Evolutionary conservation across 225 moss, liverwort and hornwort genomes (phyloP), one percentile per base, ranked within the genome.

Genomic region (Sphagnum tenellum): DNA sequence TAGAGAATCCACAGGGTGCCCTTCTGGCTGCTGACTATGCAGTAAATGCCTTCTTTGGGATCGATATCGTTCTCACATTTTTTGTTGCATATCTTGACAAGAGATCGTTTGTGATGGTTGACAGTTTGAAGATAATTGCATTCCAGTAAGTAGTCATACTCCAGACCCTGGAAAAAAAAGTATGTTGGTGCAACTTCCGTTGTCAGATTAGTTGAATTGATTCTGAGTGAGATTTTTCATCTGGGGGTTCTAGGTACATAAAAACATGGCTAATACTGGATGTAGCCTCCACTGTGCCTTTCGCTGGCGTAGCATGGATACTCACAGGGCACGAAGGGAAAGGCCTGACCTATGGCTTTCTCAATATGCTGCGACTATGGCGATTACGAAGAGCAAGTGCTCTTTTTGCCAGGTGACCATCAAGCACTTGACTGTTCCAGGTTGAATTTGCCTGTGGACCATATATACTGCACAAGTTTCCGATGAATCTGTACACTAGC

Each of bases 301-400:
- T 93, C 56, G 60, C 56, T 2, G 77, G 81, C 14, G 70, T 93
- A 9, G 64, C 77, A 50, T 78, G 64, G 47, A 70, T 98, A 56
- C 86, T 90, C 72, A 98, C 93, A 2, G 89, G 90, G 45, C 64
- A 76, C 8, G 77, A 86, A 58, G 89, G 87, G 60, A 60, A 77
- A 44, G 93, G 89, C 8, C 78, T 98, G 69, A 82, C 85, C 1
- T 72, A 74, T 64, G 83, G 80, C 60, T 47, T 90, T 48, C 76
- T 98, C 66, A 90, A 87, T 70, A 64, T 98, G 73, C 70, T 98
- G 70, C 88, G 96, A 5, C 79, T 98, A 47, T 98, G 96, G 96
- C 87, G 96, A 71, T 69, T 98, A 66, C 87, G 93, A 49, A 88
- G 96, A 66, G 93, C 89, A 46, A 83, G 93, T 78, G 77, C 85